Evolutionary conservation across 2,329 filamentous ascomycete species (phyloP), one percentile per base, ranked within the genome.

Genomic region (Tolypocladium cylindrosporum): DNA sequence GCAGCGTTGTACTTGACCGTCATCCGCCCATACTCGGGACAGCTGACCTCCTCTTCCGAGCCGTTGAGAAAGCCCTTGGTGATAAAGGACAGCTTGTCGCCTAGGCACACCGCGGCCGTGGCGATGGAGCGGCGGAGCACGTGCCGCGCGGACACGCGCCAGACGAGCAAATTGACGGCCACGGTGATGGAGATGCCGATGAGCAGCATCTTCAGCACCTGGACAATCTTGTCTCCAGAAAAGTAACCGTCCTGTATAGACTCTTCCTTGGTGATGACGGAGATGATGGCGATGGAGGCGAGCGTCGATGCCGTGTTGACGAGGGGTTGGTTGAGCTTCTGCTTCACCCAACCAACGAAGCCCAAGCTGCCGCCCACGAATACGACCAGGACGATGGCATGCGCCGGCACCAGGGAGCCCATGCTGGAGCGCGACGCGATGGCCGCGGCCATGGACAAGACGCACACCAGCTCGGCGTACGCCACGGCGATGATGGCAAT

Each of bases 281-380:
- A 92, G 68, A 97, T 96, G 62, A 94, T 89, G 55, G 90, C 90
- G 59, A 97, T 85, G 40, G 90, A 93, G 8, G 92, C 85, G 63
- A 97, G 78, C 39, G 91, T 96, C 64, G 89, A 91, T 54, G 88
- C 90, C 41, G 93, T 88, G 67, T 91, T 92, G 62, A 94, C 90
- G 57, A 94, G 75, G 8, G 90, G 89, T 65, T 89, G 86, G 60
- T 88, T 89, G 60, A 90, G 79, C 64, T 78, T 86, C 68, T 93
- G 89, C 73, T 95, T 95, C 57, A 88, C 83, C 91, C 90, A 95
- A 50, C 89, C 92, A 36, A 97, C 81, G 63, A 96, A 88, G 0
- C 93, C 93, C 55, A 97, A 77, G 0, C 90, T 91, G 31, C 88
- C 91, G 27, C 91, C 92, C 61, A 92, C 87, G 67, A 95, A 97